Evolutionary conservation across 176 grass and related monocot species (phyloP).

Genomic region (Thalia dealbata): DNA sequence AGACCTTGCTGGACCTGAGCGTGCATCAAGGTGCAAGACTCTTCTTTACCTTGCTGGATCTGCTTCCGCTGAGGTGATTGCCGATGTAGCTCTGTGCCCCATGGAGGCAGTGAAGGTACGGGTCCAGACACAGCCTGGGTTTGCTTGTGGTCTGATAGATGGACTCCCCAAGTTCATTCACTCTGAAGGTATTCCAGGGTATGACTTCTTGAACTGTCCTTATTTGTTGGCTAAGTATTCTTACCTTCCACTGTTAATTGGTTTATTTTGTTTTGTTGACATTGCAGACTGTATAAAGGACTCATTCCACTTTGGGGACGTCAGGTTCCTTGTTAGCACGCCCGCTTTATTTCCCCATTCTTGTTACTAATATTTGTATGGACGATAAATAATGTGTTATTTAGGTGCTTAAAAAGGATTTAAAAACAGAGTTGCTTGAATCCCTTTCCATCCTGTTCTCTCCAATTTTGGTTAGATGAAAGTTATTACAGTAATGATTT

Average conservation of each 20-base stretch:
- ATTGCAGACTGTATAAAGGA: conserved; percentile 86
- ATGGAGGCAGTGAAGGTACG: conserved; percentile 91
- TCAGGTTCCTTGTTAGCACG: conserved; percentile 81
- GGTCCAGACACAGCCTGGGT: conserved; percentile 64
- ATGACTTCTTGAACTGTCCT: conserved; percentile 26
- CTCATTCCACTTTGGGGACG: conserved; percentile 81
- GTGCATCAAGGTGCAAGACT: conserved; percentile 41
- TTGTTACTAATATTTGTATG: background rate
- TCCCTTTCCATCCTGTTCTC: too few relatives aligned
- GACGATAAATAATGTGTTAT: background rate
- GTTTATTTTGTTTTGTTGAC: background rate
- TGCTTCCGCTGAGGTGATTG: conserved; percentile 71
- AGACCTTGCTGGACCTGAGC: conserved; percentile 42
- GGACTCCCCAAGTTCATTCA: conserved; percentile 65
- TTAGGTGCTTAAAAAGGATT: too few relatives aligned
- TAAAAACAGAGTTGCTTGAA: too few relatives aligned
- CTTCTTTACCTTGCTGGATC: conserved; percentile 60
- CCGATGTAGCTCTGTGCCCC: conserved; percentile 72
- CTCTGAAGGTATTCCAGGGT: conserved; percentile 80
- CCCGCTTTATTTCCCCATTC: background rate
- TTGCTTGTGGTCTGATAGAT: conserved; percentile 53
- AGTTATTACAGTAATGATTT: background rate
- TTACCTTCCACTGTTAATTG: background rate
- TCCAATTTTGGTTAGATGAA: background rate
- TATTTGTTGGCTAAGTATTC: background rate